Base-by-base conservation (phyloP, 202 grass and related monocot genomes). In the Alloteropsis angusta region DNA sequence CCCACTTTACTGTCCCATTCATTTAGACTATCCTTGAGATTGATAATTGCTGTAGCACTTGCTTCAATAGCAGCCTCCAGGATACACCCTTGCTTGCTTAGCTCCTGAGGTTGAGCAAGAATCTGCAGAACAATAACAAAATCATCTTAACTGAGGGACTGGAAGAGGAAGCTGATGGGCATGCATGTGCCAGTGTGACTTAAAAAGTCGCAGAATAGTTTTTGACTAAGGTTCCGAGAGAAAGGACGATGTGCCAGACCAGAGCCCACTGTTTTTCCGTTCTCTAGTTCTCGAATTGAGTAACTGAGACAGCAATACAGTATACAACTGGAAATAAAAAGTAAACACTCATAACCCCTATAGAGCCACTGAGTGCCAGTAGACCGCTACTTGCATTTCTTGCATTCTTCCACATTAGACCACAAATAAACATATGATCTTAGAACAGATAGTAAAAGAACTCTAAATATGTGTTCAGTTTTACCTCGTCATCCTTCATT, bases 1-100 rank as follows among this genome's bases (percentile, higher is more conserved):
- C 96, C 92, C 46, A 88, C 96, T 99, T 99, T 99, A 86, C 88
- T 68, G 73, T 99, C 96, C 96, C 96, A 99, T 48, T 93, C 90
- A 84, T 99, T 99, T 85, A 99, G 77, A 60, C 35, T 85, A 49
- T 93, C 96, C 84, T 75, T 93, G 32, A 96, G 63, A 78, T 67
- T 70, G 64, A 99, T 96, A 48, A 96, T 87, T 84, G 87, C 86
- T 80, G 87, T 96, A 77, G 92, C 84, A 78, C 84, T 78, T 63
- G 90, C 88, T 90, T 91, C 79, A 87, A 99, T 93, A 89, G 88
- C 90, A 82, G 80, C 84, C 85, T 96, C 84, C 69, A 99, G 73
- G 48, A 89, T 77, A 75, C 82, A 82, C 38, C 92, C 92, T 87
- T 87, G 76, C 63, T 88, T 86, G 76, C 79, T 93, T 69, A 93